phyloP scores from a whole-genome alignment of 345 rosid genomes.

The Aquilaria malaccensis region DNA sequence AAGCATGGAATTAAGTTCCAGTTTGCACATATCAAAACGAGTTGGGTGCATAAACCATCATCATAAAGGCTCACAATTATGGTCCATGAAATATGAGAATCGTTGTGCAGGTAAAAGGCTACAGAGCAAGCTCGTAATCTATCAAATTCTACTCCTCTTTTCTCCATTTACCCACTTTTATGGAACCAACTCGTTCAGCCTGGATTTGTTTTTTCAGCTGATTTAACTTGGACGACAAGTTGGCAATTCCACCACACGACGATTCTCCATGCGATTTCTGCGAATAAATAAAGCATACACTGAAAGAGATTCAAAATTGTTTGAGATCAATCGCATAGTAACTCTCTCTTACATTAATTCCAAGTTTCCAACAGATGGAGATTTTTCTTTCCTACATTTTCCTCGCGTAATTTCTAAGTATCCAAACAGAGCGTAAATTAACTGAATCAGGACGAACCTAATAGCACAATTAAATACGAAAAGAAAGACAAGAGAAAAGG shows the following conservation, averaged over 20 bases:
- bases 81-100: background rate
- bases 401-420: slow-evolving; percentile 3
- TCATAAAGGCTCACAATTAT: no score
- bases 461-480: background rate
- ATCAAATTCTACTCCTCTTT: background rate
- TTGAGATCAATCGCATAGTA: background rate
- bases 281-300: background rate
- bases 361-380: background rate
- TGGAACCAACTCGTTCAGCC: slow-evolving; percentile 47
- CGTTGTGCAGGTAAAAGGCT: background rate
- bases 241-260: slow-evolving; percentile 34
- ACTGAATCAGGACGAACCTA: background rate
- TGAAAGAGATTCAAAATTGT: background rate
- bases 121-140: background rate
- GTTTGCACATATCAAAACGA: no score
- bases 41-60: no score
- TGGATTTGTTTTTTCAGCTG: slow-evolving; percentile 79
- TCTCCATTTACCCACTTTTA: slow-evolving; percentile 37
- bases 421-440: slow-evolving; percentile 9
- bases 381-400: background rate
- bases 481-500: background rate
- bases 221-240: slow-evolving; percentile 53
- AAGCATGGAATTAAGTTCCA: no score
- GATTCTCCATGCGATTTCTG: slow-evolving; percentile 55
- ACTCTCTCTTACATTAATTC: background rate